Percentiles rank a stretch among this genome's conserved stretches.
Evolutionary conservation across 208 protist species (phyloP).

Genomic region (Novymonas esmeraldas): DNA sequence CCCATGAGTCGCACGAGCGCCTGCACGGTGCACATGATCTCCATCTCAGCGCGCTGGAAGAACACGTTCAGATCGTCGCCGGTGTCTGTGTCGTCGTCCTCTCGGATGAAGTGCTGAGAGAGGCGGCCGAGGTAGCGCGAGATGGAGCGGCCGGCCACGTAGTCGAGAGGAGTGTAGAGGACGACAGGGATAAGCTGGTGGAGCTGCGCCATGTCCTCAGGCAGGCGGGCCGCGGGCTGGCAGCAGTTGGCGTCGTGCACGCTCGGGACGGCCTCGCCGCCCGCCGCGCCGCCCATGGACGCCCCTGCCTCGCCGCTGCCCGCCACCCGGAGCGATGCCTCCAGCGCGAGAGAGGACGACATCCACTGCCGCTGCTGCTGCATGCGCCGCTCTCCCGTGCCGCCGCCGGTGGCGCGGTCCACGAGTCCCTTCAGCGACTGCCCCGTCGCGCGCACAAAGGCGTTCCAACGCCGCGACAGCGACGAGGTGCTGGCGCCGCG

Average conservation of each 20-base stretch:
- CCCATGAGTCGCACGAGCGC: slow-evolving; percentile 80
- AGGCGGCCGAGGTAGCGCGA: slow-evolving; percentile 86
- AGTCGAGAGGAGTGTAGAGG: slow-evolving; percentile 80
- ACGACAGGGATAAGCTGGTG: slow-evolving; percentile 42
- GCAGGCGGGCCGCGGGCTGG: slow-evolving; percentile 38
- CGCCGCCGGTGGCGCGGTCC: slow-evolving; percentile 27
- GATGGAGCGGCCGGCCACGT: slow-evolving; percentile 78
- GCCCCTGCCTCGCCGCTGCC: slow-evolving; percentile 1
- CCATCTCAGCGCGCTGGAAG: slow-evolving; percentile 74
- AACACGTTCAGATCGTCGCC: slow-evolving; percentile 62
- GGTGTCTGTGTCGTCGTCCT: slow-evolving; percentile 59
- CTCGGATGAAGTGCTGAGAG: slow-evolving; percentile 93
- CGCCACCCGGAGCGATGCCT: not conserved
- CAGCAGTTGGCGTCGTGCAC: slow-evolving; percentile 28
- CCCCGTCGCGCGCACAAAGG: slow-evolving; percentile 34
- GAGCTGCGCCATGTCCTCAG: slow-evolving; percentile 41
- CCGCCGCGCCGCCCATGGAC: not conserved
- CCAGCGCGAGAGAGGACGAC: not conserved
- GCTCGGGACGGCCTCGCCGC: not conserved
- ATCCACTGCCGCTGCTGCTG: slow-evolving; percentile 29
- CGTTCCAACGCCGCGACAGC: slow-evolving; percentile 40
- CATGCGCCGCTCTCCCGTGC: slow-evolving; percentile 20
- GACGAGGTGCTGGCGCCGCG: slow-evolving; percentile 31
- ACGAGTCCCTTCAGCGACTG: slow-evolving; percentile 45
- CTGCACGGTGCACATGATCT: slow-evolving; percentile 80